Percentiles rank a stretch among this genome's conserved stretches.
phyloP scores from a whole-genome alignment of 1,284 basidiomycete species.

The Hymenochaete sp. region DNA sequence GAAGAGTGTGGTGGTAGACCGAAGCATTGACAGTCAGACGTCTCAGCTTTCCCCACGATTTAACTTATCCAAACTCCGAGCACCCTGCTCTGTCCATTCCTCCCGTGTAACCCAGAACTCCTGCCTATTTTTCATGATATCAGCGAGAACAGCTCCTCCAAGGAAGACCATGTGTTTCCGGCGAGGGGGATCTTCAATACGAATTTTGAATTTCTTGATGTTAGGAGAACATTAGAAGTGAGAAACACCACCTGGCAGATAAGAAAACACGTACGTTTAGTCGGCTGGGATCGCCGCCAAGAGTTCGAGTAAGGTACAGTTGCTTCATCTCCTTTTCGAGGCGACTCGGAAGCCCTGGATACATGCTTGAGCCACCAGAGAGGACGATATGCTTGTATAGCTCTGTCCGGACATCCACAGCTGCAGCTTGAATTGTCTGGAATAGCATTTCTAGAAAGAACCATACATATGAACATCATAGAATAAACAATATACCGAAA shows the following conservation, averaged over 20 bases:
- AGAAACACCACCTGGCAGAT: too few species aligned
- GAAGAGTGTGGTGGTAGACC: too few species aligned
- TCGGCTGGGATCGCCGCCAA: constrained; percentile 77
- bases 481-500: background rate
- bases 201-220: constrained; percentile 94
- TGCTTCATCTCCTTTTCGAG: constrained; percentile 99
- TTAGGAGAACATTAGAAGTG: background rate
- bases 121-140: constrained; percentile 95
- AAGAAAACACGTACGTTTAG: constrained; percentile 85
- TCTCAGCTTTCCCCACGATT: constrained; percentile 62
- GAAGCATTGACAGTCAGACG: too few species aligned
- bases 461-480: background rate
- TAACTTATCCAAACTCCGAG: constrained; percentile 76
- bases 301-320: constrained; percentile 85
- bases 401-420: constrained; percentile 85
- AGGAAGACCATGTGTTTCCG: constrained; percentile 99
- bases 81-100: constrained; percentile 90
- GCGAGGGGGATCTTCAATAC: constrained; percentile 95
- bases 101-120: constrained; percentile 93
- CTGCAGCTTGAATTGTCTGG: constrained; percentile 89
- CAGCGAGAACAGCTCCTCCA: constrained; percentile 90
- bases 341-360: constrained; percentile 92
- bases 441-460: constrained; percentile 79
- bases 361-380: constrained; percentile 97
- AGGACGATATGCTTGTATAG: constrained; percentile 98